A percentile compares a stretch with the other conserved stretches of the same genome.
Evolutionary conservation across 495 filamentous ascomycete genomes (phyloP).

Genomic region (Tuber indicum): DNA sequence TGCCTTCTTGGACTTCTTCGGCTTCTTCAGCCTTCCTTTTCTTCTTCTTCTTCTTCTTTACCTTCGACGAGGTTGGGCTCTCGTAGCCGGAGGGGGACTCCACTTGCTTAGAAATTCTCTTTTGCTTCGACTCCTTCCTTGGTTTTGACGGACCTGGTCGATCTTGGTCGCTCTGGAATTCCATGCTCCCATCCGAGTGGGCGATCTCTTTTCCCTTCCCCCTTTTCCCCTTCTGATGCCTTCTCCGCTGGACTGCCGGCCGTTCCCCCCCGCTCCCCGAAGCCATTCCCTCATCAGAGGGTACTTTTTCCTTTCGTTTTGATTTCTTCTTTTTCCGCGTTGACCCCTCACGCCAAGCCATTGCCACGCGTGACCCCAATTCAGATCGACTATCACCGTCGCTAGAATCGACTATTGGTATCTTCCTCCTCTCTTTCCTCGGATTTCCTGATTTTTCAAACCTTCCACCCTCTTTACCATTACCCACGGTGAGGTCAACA

Average conservation of each 20-base stretch:
- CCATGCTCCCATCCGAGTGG: not conserved
- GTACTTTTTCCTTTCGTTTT: not conserved
- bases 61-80: not conserved
- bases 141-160: not conserved
- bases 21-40: not conserved
- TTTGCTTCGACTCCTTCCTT: not conserved
- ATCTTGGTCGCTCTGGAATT: not conserved
- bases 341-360: not conserved
- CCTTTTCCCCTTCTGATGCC: not conserved
- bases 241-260: not conserved
- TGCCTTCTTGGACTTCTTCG: not conserved
- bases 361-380: not conserved
- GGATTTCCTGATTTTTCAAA: not conserved
- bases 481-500: not conserved
- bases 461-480: not conserved
- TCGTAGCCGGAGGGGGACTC: not conserved
- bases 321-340: not conserved
- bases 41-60: not conserved
- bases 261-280: not conserved
- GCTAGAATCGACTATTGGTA: conserved; percentile 1
- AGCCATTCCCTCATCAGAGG: not conserved
- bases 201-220: not conserved
- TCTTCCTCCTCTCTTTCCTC: not conserved
- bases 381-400: not conserved
- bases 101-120: not conserved